Evolutionary conservation across 352 stramenopile species (phyloP).

Genomic region (Halophytophthora batemanensis): DNA sequence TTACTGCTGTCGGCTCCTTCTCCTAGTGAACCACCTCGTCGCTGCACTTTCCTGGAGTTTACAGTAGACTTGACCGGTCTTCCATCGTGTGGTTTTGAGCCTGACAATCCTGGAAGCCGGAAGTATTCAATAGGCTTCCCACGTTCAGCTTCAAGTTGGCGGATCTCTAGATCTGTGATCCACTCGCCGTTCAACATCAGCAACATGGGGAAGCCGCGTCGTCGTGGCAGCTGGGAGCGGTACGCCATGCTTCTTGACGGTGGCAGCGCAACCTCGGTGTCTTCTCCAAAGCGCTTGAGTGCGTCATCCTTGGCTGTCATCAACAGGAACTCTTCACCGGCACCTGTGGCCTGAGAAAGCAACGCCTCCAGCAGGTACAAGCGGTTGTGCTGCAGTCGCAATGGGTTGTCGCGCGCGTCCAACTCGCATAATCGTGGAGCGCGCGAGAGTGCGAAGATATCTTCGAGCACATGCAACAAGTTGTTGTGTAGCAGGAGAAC

Average conservation of each 20-base stretch:
- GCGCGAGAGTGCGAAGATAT: constrained; percentile 47
- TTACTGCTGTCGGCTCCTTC: neutral
- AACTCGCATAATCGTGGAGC: constrained; percentile 52
- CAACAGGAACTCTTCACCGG: constrained; percentile 33
- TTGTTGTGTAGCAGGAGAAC: constrained; percentile 55
- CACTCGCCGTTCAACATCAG: constrained; percentile 53
- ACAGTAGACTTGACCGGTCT: neutral
- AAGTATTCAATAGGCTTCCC: constrained; percentile 50
- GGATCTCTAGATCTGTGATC: constrained; percentile 55
- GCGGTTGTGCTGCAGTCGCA: constrained; percentile 59
- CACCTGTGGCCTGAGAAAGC: constrained; percentile 30
- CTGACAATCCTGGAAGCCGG: neutral
- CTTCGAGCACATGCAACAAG: constrained; percentile 58
- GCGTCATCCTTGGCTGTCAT: constrained; percentile 37
- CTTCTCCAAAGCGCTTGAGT: constrained; percentile 23
- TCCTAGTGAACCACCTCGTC: neutral
- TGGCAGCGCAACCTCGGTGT: neutral
- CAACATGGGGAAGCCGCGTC: constrained; percentile 60
- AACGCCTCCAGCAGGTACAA: constrained; percentile 65
- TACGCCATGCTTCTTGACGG: constrained; percentile 25
- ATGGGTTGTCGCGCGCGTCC: constrained; percentile 49
- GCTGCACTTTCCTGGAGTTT: neutral
- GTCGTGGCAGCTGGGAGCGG: constrained; percentile 39
- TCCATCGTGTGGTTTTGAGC: neutral
- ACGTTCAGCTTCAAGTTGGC: constrained; percentile 47